Conservation (phyloP, 129 eudicot species). For the Pseudognaphalium luteoalbum region DNA sequence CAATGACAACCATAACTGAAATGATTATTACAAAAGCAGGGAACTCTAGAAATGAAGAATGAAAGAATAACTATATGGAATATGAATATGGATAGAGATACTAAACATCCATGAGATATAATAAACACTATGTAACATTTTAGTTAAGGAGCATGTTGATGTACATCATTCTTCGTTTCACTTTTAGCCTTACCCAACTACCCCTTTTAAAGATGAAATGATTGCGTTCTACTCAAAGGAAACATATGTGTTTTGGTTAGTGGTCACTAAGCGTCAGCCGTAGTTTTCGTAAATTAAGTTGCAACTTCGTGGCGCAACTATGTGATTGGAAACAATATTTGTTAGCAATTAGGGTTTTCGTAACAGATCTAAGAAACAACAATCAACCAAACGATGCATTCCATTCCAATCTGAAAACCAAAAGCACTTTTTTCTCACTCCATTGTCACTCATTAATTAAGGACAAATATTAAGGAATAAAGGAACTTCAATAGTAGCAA, state of each 20-base stretch:
- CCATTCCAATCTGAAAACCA: too few species aligned
- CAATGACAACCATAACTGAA: background rate
- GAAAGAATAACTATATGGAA: background rate
- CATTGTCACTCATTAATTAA: too few species aligned
- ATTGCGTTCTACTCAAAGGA: too few species aligned
- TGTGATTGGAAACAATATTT: background rate
- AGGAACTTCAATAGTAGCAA: too few species aligned
- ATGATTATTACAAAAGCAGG: background rate
- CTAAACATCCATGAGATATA: constrained; percentile 11
- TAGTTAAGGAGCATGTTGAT: background rate
- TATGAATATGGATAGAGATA: background rate
- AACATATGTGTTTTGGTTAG: background rate
- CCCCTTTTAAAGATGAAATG: background rate
- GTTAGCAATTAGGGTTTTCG: background rate
- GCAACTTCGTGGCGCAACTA: background rate
- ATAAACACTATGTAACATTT: background rate
- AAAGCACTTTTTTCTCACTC: too few species aligned
- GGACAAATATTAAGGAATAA: too few species aligned
- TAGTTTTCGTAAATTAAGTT: background rate
- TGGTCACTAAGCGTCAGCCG: background rate
- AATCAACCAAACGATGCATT: too few species aligned
- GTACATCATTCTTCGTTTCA: background rate
- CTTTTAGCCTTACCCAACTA: background rate
- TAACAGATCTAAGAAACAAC: background rate
- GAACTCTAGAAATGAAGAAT: background rate